phyloP scores from a whole-genome alignment of 176 grass and related monocot genomes.

The Oryza longistaminata region DNA sequence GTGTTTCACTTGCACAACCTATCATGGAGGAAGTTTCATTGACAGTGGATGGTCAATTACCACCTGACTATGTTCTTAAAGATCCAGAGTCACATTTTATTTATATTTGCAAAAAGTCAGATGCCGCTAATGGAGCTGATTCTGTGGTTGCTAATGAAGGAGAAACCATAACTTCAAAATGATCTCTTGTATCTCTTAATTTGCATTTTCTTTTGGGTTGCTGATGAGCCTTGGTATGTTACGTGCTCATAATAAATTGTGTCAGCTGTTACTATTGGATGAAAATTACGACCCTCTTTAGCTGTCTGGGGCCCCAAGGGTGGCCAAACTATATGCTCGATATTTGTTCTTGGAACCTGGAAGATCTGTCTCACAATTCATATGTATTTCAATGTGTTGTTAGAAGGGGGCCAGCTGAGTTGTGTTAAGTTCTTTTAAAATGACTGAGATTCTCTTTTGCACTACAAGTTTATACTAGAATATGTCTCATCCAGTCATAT shows the following conservation, averaged over 20 bases:
- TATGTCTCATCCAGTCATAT: too few species aligned
- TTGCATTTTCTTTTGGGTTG: constrained; percentile 22
- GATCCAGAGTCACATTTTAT: constrained; percentile 85
- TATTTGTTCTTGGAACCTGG: background rate
- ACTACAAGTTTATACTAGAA: too few species aligned
- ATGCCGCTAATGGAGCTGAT: constrained; percentile 12
- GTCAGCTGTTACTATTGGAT: background rate
- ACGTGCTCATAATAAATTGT: background rate
- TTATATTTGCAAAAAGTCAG: constrained; percentile 70
- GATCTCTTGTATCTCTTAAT: background rate
- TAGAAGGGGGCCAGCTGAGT: background rate
- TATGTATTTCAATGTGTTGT: background rate
- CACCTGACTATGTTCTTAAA: constrained; percentile 72
- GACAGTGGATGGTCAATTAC: constrained; percentile 59
- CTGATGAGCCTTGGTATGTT: background rate
- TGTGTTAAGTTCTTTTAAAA: background rate
- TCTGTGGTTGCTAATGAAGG: background rate
- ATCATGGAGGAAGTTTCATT: constrained; percentile 64
- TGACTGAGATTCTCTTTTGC: too few species aligned
- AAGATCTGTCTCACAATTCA: background rate
- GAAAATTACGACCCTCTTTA: background rate
- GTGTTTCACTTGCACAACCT: constrained; percentile 17
- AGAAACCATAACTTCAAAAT: constrained; percentile 20
- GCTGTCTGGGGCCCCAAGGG: background rate
- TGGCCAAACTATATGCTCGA: background rate